Percentiles rank a stretch among this genome's conserved stretches.
Evolutionary conservation across 2,329 filamentous ascomycete genomes (phyloP).

Genomic region (Pseudopithomyces maydicus): DNA sequence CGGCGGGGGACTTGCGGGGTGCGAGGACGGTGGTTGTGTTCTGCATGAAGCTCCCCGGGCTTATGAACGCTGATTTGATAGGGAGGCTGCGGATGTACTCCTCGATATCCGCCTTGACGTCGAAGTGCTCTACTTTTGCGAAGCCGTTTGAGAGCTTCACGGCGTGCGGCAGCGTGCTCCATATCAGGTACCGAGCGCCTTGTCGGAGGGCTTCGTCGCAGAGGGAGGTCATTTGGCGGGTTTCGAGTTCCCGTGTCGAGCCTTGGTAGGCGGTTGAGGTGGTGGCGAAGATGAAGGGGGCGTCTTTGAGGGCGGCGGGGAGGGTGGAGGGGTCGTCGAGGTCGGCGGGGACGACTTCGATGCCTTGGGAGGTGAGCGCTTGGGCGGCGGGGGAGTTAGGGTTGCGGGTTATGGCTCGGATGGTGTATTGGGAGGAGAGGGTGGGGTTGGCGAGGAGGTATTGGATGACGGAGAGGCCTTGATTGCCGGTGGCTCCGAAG

Average conservation of each 20-base stretch:
- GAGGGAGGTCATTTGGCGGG: conserved; percentile 28
- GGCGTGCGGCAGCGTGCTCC: conserved; percentile 37
- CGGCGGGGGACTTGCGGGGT: conserved; percentile 15
- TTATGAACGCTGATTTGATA: conserved; percentile 58
- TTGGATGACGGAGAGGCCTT: conserved; percentile 62
- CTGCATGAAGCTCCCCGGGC: conserved; percentile 61
- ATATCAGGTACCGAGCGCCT: conserved; percentile 48
- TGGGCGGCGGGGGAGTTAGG: conserved; percentile 50
- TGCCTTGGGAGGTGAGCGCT: conserved; percentile 52
- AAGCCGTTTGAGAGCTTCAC: conserved; percentile 37
- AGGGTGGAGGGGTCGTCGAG: conserved; percentile 45
- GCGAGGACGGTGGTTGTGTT: conserved; percentile 45
- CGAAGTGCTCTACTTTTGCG: conserved; percentile 56
- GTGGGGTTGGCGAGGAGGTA: conserved; percentile 51
- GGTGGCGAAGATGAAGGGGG: conserved; percentile 32
- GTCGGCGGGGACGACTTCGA: conserved; percentile 60
- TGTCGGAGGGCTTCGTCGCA: conserved; percentile 39
- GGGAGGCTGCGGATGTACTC: conserved; percentile 57
- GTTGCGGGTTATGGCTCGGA: conserved; percentile 63
- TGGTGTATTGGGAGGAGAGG: conserved; percentile 42
- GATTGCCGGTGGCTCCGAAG: conserved; percentile 48
- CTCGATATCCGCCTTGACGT: conserved; percentile 62
- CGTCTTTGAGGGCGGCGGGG: conserved; percentile 24
- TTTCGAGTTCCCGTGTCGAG: conserved; percentile 31
- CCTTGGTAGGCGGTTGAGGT: conserved; percentile 34